Base-by-base conservation (phyloP, 2,329 filamentous ascomycete genomes). In the Pyricularia sp. region DNA sequence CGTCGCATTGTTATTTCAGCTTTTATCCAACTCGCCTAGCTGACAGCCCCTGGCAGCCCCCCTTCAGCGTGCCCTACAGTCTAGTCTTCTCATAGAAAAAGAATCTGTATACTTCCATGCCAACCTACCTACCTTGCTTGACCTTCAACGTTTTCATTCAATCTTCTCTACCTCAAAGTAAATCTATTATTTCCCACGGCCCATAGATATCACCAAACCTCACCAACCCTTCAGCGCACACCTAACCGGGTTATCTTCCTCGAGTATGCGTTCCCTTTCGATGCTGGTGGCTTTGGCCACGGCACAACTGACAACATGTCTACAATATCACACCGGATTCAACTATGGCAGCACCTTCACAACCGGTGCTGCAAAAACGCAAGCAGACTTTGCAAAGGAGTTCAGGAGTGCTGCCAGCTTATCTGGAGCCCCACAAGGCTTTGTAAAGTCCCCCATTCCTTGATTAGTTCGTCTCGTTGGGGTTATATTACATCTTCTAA, bases 291-390 rank as follows among this genome's bases (percentile, higher is more conserved):
- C 79, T 23, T 67, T 84, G 68, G 78, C 81, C 58, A 77, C 79
- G 78, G 69, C 67, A 67, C 70, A 72, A 70, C 58, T 68, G 58
- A 58, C 55, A 25, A 63, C n/a, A 88, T 67, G 81, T 77, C 83
- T 87, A 71, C 59, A 63, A 28, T 63, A 63, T 28, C 42, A 66
- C 33, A 36, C 23, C 12, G 91, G 91, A 73, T 92, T 92, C 86
- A 92, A 92, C 84, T 92, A 91, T 72, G 90, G 89, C 72, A 82
- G 84, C 69, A 84, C 84, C 70, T 88, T 88, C 75, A 85, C 83
- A 65, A 85, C 87, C 73, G 85, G 88, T 71, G 79, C 83, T 42
- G 79, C 83, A 75, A 91, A 91, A 81, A 73, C 74, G 68, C 85
- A 90, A 74, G 73, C 82, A 14, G 88, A 92, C 76, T 94, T 66